A percentile compares a stretch with the other conserved stretches of the same genome.
phyloP scores from a whole-genome alignment of 2,329 filamentous ascomycete genomes.

The Tolypocladium amazonense region DNA sequence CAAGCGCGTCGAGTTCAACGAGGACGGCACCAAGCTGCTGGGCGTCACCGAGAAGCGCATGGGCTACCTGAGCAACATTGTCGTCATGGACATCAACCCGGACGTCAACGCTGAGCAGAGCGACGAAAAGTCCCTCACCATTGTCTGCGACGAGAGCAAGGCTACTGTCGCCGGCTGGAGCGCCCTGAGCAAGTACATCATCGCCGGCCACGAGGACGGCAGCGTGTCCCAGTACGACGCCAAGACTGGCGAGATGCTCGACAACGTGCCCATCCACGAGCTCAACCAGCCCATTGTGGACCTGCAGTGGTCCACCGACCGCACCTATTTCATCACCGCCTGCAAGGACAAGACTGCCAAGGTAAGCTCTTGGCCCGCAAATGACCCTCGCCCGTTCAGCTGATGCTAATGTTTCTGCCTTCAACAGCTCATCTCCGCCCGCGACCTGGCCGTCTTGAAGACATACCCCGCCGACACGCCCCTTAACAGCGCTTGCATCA shows the following conservation, averaged over 20 bases:
- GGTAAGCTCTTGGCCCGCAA: constrained; percentile 31
- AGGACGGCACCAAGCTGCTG: constrained; percentile 81
- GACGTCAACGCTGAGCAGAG: constrained; percentile 76
- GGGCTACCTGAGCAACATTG: constrained; percentile 89
- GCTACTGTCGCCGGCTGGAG: constrained; percentile 96
- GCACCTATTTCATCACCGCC: constrained; percentile 96
- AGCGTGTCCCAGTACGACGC: constrained; percentile 84
- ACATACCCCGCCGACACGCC: constrained; percentile 88
- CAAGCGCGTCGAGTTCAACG: constrained; percentile 95
- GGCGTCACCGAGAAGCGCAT: constrained; percentile 98
- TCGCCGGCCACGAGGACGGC: constrained; percentile 94
- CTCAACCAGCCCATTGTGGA: constrained; percentile 76
- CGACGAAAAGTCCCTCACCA: constrained; percentile 72
- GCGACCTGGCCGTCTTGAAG: constrained; percentile 86
- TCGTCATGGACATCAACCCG: constrained; percentile 79
- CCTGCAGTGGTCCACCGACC: constrained; percentile 86
- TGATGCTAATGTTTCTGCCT: constrained; percentile 5
- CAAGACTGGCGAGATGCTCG: constrained; percentile 77
- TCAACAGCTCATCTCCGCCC: constrained; percentile 63
- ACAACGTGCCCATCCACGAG: constrained; percentile 78
- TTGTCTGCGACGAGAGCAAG: constrained; percentile 92
- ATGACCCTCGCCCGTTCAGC: too few species aligned
- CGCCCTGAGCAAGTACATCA: constrained; percentile 90
- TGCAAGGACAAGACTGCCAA: constrained; percentile 97
- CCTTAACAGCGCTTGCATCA: constrained; percentile 90